Conservation (phyloP, 495 filamentous ascomycete genomes). For the Xylaria curta region DNA sequence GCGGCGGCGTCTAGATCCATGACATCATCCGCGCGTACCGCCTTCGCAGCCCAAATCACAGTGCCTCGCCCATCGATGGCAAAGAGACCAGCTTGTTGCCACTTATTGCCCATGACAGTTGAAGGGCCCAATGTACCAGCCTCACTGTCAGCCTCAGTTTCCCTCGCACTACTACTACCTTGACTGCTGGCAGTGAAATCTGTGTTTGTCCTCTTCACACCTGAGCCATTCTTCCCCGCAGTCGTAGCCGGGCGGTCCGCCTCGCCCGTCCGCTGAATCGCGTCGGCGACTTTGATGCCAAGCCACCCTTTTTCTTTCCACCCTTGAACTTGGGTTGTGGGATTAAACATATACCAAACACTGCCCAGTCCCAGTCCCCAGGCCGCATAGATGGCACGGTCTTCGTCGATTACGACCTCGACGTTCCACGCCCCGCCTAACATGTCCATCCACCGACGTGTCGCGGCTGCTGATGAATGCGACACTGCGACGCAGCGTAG, state of each 20-base stretch:
- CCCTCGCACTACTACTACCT: slow-evolving; percentile 24
- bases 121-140: slow-evolving; percentile 35
- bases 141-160: slow-evolving; percentile 26
- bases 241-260: slow-evolving; percentile 25
- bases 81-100: slow-evolving; percentile 64
- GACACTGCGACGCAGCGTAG: slow-evolving; percentile 60
- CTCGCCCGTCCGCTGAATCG: slow-evolving; percentile 40
- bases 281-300: slow-evolving; percentile 46
- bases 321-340: slow-evolving; percentile 47
- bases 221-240: background rate
- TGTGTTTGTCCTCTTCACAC: slow-evolving; percentile 15
- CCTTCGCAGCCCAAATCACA: slow-evolving; percentile 58
- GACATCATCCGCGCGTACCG: slow-evolving; percentile 56
- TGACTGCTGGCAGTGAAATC: slow-evolving; percentile 11
- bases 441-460: slow-evolving; percentile 55
- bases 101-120: slow-evolving; percentile 66
- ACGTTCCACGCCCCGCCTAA: slow-evolving; percentile 56
- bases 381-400: slow-evolving; percentile 56
- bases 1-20: slow-evolving; percentile 59
- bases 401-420: slow-evolving; percentile 57
- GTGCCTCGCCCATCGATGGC: slow-evolving; percentile 60
- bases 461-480: slow-evolving; percentile 55
- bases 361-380: slow-evolving; percentile 61
- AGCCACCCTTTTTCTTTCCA: slow-evolving; percentile 55
- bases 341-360: slow-evolving; percentile 58